Evolutionary conservation across 495 filamentous ascomycete species (phyloP), one percentile per base, ranked within the genome.

Genomic region (Xylaria sp.): DNA sequence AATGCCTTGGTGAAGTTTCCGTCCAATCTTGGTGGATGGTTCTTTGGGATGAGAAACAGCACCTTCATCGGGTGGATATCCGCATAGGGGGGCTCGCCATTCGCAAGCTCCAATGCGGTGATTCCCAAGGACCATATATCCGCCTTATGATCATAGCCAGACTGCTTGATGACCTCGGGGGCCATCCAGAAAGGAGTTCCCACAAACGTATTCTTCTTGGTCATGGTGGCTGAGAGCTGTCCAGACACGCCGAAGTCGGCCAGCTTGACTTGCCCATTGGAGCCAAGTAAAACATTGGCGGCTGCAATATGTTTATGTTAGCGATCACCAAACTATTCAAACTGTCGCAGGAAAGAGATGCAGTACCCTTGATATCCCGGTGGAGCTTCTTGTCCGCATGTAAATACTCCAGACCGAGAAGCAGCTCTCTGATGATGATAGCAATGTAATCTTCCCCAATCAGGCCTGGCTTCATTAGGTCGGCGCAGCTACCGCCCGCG

Each of bases 141-240:
- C 7, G 96, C 97, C 83, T 98, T 99, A 82, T 97, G 94, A 76
- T 98, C 95, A 81, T 99, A 99, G 50, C 96, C 96, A 63, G 93
- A 96, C 78, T 97, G 94, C 83, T 97, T 97, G 80, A 99, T 99
- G 40, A 99, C 96, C 80, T 99, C 96, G 11, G 96, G 96, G 5
- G 96, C 96, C 96, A 99, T 99, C 96, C 96, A 99, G 81, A 98
- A 99, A 0, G 96, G 96, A 2, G 96, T 98, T 17, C 96, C 96
- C 29, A 99, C 96, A 78, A 99, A 99, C 0, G 96, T 99, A 77
- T 98, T 99, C 81, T 97, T 97, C 83, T 98, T 97, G 31, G 97
- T 97, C 93, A 98, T 98, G n/a, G 96, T 98, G 2, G 94, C 93
- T 29, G 95, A 95, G n/a, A 99, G 85, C 77, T 99, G 96, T 17